These are phyloP conservation scores for Albugo laibachii DNA, from an alignment of 352 stramenopile genomes.

Conservation along the genomic window DNA sequence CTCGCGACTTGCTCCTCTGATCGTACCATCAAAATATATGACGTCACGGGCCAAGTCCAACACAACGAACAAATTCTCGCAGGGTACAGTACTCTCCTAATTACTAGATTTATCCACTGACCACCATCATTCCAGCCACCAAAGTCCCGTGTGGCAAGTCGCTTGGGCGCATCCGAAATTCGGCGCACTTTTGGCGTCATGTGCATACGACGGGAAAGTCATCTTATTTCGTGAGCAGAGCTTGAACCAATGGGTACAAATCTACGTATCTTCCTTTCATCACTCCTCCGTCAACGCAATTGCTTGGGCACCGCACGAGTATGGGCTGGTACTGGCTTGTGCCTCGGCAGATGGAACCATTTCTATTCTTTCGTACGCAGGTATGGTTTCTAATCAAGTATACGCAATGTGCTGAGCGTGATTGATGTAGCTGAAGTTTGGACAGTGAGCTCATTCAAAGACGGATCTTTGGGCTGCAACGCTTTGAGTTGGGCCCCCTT, in stretches of 20 bases:
- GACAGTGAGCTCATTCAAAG: constrained; percentile 85
- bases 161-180: constrained; percentile 98
- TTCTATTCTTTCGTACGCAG: constrained; percentile 65
- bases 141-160: constrained; percentile 96
- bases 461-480: constrained; percentile 92
- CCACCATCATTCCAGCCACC: constrained; percentile 40
- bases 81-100: constrained; percentile 19
- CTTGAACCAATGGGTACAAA: constrained; percentile 84
- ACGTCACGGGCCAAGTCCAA: constrained; percentile 82
- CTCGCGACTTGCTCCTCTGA: constrained; percentile 97
- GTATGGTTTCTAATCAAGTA: constrained; percentile 14
- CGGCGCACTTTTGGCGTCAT: constrained; percentile 89
- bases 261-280: constrained; percentile 82
- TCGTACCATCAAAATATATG: constrained; percentile 94
- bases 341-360: constrained; percentile 92
- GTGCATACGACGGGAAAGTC: constrained; percentile 95
- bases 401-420: not conserved
- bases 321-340: constrained; percentile 85
- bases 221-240: constrained; percentile 92
- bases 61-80: constrained; percentile 79
- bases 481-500: constrained; percentile 91
- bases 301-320: constrained; percentile 93
- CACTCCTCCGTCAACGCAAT: constrained; percentile 89
- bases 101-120: not conserved
- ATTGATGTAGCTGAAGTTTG: constrained; percentile 39